A percentile compares a stretch with the other conserved stretches of the same genome.
These are phyloP conservation scores for Saposhnikovia divaricata DNA, from an alignment of 129 eudicot genomes.

Conservation along the genomic window DNA sequence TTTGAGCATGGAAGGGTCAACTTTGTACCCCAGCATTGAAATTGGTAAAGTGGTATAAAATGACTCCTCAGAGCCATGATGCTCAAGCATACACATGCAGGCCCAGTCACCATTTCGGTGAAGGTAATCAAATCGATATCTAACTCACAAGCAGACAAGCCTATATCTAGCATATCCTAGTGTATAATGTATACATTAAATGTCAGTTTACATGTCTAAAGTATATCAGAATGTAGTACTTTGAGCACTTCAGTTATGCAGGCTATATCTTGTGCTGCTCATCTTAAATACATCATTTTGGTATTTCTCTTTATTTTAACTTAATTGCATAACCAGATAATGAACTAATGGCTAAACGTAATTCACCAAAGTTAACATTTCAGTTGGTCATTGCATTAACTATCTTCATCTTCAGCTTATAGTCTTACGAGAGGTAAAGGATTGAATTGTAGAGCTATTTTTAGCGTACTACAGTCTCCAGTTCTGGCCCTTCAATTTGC, in stretches of 20 bases:
- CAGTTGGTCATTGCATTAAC: constrained; percentile 6
- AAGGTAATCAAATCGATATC: background rate
- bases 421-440: constrained; percentile 46
- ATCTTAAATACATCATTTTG: background rate
- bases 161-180: background rate
- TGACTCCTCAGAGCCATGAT: background rate
- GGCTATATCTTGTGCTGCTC: background rate
- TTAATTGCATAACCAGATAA: background rate
- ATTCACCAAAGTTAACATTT: background rate
- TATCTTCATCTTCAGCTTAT: constrained; percentile 35
- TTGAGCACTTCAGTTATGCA: background rate
- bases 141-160: no score
- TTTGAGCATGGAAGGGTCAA: background rate
- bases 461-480: constrained; percentile 45
- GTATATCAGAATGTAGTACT: background rate
- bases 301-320: background rate
- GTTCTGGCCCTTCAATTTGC: constrained; percentile 56
- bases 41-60: background rate
- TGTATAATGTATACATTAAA: background rate
- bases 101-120: background rate
- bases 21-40: background rate
- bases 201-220: background rate
- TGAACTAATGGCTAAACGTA: background rate
- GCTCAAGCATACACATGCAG: background rate
- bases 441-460: constrained; percentile 52